phyloP scores from a whole-genome alignment of 2,329 filamentous ascomycete species.

The Plectosphaerella sp. region DNA sequence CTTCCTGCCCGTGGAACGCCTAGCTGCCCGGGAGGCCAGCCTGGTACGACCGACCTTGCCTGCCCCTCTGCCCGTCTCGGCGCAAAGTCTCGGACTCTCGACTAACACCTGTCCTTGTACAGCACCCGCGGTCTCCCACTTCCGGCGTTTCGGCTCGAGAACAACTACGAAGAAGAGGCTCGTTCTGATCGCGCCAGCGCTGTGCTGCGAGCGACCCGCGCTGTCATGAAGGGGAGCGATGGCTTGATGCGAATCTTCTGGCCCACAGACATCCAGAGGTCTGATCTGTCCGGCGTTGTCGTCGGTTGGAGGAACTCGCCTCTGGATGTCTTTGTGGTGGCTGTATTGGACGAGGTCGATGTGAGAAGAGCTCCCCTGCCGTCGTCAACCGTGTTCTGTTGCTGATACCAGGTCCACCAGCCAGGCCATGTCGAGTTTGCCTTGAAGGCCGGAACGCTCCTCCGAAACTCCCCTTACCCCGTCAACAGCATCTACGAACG shows the following conservation, averaged over 20 bases:
- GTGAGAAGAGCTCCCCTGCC: constrained; percentile 40
- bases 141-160: constrained; percentile 90
- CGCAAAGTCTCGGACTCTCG: not conserved
- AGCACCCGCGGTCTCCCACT: constrained; percentile 79
- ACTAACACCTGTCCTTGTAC: constrained; percentile 14
- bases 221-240: constrained; percentile 69
- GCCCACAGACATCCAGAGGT: constrained; percentile 79
- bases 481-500: constrained; percentile 76
- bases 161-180: constrained; percentile 88
- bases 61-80: not conserved
- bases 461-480: constrained; percentile 76
- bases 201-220: constrained; percentile 19
- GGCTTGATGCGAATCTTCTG: constrained; percentile 98
- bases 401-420: constrained; percentile 32
- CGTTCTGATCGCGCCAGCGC: constrained; percentile 60
- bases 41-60: constrained; percentile 54
- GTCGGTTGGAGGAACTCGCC: constrained; percentile 95
- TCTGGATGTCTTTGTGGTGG: constrained; percentile 84
- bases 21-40: constrained; percentile 75
- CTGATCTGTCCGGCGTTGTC: constrained; percentile 73
- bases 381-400: not conserved
- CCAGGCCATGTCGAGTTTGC: constrained; percentile 81
- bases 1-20: constrained; percentile 75
- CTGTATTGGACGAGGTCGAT: constrained; percentile 86
- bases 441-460: constrained; percentile 75